Percentiles rank a stretch among this genome's conserved stretches.
Conservation (phyloP, 495 filamentous ascomycete species). For the Letharia lupina region DNA sequence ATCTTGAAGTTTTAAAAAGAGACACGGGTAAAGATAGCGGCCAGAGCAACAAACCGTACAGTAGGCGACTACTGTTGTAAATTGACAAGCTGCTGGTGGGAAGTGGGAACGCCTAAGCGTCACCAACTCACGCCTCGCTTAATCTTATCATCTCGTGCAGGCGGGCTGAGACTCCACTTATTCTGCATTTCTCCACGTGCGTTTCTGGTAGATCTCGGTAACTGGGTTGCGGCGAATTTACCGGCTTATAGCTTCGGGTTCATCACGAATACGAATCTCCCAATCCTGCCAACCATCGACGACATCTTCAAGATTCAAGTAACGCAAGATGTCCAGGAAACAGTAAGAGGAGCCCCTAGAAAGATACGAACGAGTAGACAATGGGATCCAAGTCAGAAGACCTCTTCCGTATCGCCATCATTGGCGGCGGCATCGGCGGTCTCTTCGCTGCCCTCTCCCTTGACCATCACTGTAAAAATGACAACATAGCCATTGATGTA, state of each 20-base stretch:
- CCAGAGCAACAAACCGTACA: background rate
- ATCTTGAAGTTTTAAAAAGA: background rate
- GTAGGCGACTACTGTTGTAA: too few species aligned
- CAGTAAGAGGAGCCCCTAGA: too few species aligned
- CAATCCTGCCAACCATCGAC: too few species aligned
- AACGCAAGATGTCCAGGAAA: too few species aligned
- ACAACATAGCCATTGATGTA: conserved; percentile 26
- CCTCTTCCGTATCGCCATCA: conserved; percentile 16
- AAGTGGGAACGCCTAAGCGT: background rate
- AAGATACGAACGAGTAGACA: background rate
- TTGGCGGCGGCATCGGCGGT: conserved; percentile 26
- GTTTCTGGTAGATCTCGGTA: background rate
- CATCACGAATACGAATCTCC: background rate
- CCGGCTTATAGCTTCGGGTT: background rate
- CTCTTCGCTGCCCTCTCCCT: conserved; percentile 29
- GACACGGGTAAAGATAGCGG: background rate
- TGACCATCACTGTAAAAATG: conserved; percentile 21
- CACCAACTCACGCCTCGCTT: background rate
- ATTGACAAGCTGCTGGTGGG: too few species aligned
- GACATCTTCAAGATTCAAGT: too few species aligned
- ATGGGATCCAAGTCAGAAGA: background rate
- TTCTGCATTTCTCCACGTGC: background rate
- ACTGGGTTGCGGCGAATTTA: background rate
- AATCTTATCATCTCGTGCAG: background rate
- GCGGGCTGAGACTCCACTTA: background rate